Evolutionary conservation across 2,329 filamentous ascomycete genomes (phyloP), one percentile per base, ranked within the genome.

Genomic region (Exophiala oligosperma): DNA sequence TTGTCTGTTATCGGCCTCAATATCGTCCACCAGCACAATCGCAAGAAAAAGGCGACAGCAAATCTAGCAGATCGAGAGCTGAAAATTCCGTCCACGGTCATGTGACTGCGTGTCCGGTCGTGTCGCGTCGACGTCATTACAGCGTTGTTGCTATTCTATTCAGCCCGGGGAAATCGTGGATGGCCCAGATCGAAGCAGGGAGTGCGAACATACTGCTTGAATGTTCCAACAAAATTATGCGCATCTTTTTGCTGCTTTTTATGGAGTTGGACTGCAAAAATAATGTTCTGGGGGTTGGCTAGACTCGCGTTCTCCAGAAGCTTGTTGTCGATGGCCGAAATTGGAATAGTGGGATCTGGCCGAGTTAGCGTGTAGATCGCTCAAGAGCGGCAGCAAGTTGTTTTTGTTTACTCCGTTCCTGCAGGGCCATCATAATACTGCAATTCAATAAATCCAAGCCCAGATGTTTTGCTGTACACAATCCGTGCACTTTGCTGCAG

Each of bases 121-220:
- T 48, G 51, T 52, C 57, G 54, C 57, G 54, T 55, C 53, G 56
- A 63, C 60, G 60, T 63, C 60, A 63, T 56, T 48, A 7, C 8
- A n/a, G n/a, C 12, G 12, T 1, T 26, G 17, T 52, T 26, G n/a
- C n/a, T 24, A 14, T 40, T 12, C 23, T 40, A 17, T 14, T 51
- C 28, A 37, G 11, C 28, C 2, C 21, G 12, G 3, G 11, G 3
- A 9, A 4, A 29, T 29, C 24, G 23, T 3, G n/a, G 26, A 26
- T n/a, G 3, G 28, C 9, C 46, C 1, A 48, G n/a, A 28, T 17
- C 2, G 7, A 17, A 9, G 46, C 14, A 49, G 29, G 32, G 41
- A 29, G 49, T 49, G 46, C 11, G 29, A 28, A 41, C 43, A 23
- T n/a, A 32, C 17, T n/a, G 44, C n/a, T 32, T 32, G 29, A 49